Base-by-base conservation (phyloP, 225 moss, liverwort and hornwort species). In the Pseudoscleropodium purum region DNA sequence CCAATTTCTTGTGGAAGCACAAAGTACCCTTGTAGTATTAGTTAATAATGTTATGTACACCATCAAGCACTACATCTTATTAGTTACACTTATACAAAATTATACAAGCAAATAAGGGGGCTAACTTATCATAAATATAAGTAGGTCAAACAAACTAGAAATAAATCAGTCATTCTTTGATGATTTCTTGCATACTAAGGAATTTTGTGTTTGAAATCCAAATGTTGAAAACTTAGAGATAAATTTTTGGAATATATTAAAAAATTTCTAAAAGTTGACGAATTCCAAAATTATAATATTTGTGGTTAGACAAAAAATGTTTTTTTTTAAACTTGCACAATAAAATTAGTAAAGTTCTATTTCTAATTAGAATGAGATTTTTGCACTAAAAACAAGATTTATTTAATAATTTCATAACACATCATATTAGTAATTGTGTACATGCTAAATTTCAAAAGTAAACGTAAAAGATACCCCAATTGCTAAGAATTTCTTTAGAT, bases 241-340 rank as follows among this genome's bases (percentile, higher is more conserved):
- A 21, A 21, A 5, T 21, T 34, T 51, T 34, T 76, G 2, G 1
- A 51, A 34, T 21, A 34, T 33, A 0, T 5, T 20, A 2, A 34
- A 33, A 34, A 21, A 7, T 13, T 49, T 11, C 19, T 12, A 0
- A 47, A 47, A 31, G 5, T 2, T n/a, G n/a, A 6, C 0, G 20
- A 4, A 11, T 12, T 31, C 11, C 1, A 75, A 75, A 13, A 49
- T 49, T 13, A 33, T 47, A 12, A 18, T 49, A 0, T 47, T 75
- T 49, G 18, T 4, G 49, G 0, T 18, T 13, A 12, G 3, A 51
- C 4, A 1, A 47, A 16, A 16, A 17, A 30, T 75, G 3, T 30
- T 3, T 30, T 47, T 75, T 18, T 75, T 33, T 3, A 73, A 31
- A 31, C 19, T 19, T 31, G 3, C 1, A 2, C 0, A 1, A 2